phyloP scores from a whole-genome alignment of 495 filamentous ascomycete species.

The Aspergillus cavernicola region DNA sequence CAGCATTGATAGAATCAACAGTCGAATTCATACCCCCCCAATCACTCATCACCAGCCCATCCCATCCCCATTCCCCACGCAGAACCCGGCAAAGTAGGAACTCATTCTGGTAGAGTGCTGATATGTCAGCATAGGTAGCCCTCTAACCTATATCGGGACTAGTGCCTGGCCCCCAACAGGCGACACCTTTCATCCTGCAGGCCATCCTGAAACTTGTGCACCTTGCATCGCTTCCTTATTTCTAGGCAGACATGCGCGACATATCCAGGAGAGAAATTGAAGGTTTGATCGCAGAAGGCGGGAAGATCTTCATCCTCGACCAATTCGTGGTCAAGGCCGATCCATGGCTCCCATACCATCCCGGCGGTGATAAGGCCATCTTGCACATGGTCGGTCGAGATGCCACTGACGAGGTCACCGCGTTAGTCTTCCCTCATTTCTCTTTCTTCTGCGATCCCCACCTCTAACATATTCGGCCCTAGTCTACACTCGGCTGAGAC shows the following conservation, averaged over 20 bases:
- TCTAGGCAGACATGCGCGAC: not conserved
- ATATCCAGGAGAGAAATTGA: not conserved
- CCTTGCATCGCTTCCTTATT: too few species aligned
- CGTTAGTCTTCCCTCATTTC: slow-evolving; percentile 52
- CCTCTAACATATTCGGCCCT: slow-evolving; percentile 9
- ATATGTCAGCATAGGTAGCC: too few species aligned
- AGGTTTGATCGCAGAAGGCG: not conserved
- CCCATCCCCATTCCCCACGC: too few species aligned
- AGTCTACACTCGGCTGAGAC: slow-evolving; percentile 84
- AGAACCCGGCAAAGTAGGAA: too few species aligned
- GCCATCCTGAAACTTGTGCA: too few species aligned
- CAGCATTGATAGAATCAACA: too few species aligned
- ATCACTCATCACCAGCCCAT: too few species aligned
- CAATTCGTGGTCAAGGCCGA: slow-evolving; percentile 79
- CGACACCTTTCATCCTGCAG: too few species aligned
- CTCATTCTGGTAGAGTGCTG: too few species aligned
- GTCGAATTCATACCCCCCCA: too few species aligned
- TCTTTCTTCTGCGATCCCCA: not conserved
- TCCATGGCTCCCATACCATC: slow-evolving; percentile 83
- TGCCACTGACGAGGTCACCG: slow-evolving; percentile 92
- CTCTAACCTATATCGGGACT: too few species aligned
- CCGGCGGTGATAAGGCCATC: slow-evolving; percentile 89
- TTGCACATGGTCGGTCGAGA: slow-evolving; percentile 93
- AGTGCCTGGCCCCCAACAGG: too few species aligned
- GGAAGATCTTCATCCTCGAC: slow-evolving; percentile 35